Evolutionary conservation across 495 filamentous ascomycete genomes (phyloP).

Genomic region (Barbatosphaeria neglecta): DNA sequence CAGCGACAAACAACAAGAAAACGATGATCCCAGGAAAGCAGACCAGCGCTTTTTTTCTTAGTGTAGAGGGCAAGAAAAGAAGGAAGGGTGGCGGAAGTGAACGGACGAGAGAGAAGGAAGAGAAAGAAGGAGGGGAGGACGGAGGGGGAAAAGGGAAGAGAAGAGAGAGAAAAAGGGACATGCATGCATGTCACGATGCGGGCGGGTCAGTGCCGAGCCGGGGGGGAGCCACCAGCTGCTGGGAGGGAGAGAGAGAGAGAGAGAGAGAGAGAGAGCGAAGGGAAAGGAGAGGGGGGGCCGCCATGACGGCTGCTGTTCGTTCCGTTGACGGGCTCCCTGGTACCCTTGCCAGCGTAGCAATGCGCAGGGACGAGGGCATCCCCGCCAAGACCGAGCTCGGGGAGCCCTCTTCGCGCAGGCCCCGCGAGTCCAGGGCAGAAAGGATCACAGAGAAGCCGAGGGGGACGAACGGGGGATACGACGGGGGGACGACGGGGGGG

Average conservation of each 20-base stretch:
- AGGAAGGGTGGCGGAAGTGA: conserved; percentile 8
- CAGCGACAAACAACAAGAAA: conserved; percentile 8
- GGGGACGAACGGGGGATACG: no score
- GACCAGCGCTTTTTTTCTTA: conserved; percentile 48
- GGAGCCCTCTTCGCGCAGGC: not conserved
- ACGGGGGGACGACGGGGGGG: no score
- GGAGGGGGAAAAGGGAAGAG: conserved; percentile 12
- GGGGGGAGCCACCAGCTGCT: conserved; percentile 1
- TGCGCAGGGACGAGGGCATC: not conserved
- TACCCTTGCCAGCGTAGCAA: not conserved
- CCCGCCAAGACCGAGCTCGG: not conserved
- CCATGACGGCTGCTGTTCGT: not conserved
- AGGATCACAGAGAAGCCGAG: no score
- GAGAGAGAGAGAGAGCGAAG: not conserved
- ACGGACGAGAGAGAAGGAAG: conserved; percentile 8
- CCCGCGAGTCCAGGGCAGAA: not conserved
- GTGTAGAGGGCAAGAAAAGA: conserved; percentile 28
- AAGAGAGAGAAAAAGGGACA: conserved; percentile 19
- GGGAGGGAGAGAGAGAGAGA: not conserved
- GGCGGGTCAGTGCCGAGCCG: no score
- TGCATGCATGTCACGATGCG: conserved; percentile 10
- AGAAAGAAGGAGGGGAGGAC: not conserved
- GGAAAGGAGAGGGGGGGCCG: not conserved
- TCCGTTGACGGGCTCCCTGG: not conserved
- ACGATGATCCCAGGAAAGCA: conserved; percentile 38